Evolutionary conservation across 192 early-diverging fungal species (phyloP), one percentile per base, ranked within the genome.

Genomic region (Anaeromyces robustus): DNA sequence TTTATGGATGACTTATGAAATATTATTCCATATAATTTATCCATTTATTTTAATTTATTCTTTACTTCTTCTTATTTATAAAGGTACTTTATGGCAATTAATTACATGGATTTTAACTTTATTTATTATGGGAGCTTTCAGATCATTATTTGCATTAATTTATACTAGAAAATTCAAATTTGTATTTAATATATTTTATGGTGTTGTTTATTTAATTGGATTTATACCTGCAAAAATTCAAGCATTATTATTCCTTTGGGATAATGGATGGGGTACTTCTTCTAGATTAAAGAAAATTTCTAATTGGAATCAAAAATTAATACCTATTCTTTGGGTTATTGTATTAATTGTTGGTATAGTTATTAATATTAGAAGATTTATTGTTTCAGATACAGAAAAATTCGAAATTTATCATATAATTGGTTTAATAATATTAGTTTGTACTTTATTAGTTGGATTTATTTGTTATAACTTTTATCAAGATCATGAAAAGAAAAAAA

Each of bases 1-100:
- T 29, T 88, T 87, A 29, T 91, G 90, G 90, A 89, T 91, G 87
- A 88, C 88, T 9, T 87, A 87, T 77, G 88, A 89, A 16, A 31
- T 91, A 34, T 84, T 90, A 12, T 91, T 89, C 79, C 90, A 91
- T 81, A 80, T 88, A 13, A 79, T 91, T 22, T 91, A 91, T 79
- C 90, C 90, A 28, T 90, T 91, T 84, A 86, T 91, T 77, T 84
- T 90, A 78, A 79, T 89, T 77, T 91, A 86, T 78, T 89, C 86
- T 26, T 81, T 89, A 30, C 80, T 87, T 30, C 77, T 84, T 29
- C 83, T 88, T 13, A 26, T 88, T 9, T 86, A 78, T 34, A 52
- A 77, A 14, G 79, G 85, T 13, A 41, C 83, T 9, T 81, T 82
- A 1, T 79, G 80, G 52, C 86, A 87, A 28, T 83, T 88, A 28